Evolutionary conservation across 1,284 basidiomycete species (phyloP).

Genomic region (Austroboletus niveus): DNA sequence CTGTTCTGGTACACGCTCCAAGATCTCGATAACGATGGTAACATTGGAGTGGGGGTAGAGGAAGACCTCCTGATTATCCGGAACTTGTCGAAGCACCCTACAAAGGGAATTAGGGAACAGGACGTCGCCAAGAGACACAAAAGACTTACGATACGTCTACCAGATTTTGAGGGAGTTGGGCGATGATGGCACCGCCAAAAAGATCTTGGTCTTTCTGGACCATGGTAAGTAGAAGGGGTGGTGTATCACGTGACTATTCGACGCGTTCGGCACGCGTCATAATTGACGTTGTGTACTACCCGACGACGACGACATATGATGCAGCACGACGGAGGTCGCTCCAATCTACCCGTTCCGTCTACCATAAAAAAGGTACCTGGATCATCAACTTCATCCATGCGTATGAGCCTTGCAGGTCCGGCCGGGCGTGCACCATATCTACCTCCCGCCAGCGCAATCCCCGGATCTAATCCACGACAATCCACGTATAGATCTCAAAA

Average conservation of each 20-base stretch:
- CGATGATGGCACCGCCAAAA: conserved; percentile 82
- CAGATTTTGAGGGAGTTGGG: conserved; percentile 56
- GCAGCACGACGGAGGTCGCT: conserved; percentile 54
- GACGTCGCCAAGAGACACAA: conserved; percentile 1
- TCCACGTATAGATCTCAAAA: conserved; percentile 67
- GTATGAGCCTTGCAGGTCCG: conserved; percentile 71
- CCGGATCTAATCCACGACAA: conserved; percentile 57
- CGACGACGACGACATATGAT: conserved; percentile 46
- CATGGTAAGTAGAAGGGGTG: conserved; percentile 7
- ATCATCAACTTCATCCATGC: conserved; percentile 32
- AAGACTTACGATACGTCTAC: conserved; percentile 84
- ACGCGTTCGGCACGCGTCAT: background rate
- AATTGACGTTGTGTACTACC: background rate
- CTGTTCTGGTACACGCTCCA: conserved; percentile 65
- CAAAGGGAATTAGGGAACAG: background rate
- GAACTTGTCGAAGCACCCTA: conserved; percentile 89
- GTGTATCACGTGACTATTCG: conserved; percentile 19
- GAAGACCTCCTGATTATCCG: conserved; percentile 97
- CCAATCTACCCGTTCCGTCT: conserved; percentile 56
- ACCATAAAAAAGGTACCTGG: conserved; percentile 59
- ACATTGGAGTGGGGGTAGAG: conserved; percentile 63
- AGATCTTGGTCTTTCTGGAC: conserved; percentile 32
- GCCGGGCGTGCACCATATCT: conserved; percentile 56
- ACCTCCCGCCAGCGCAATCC: conserved; percentile 37
- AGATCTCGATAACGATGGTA: conserved; percentile 85